Base-by-base conservation (phyloP, 2,329 filamentous ascomycete species). In the Proliferodiscus dingleyae region DNA sequence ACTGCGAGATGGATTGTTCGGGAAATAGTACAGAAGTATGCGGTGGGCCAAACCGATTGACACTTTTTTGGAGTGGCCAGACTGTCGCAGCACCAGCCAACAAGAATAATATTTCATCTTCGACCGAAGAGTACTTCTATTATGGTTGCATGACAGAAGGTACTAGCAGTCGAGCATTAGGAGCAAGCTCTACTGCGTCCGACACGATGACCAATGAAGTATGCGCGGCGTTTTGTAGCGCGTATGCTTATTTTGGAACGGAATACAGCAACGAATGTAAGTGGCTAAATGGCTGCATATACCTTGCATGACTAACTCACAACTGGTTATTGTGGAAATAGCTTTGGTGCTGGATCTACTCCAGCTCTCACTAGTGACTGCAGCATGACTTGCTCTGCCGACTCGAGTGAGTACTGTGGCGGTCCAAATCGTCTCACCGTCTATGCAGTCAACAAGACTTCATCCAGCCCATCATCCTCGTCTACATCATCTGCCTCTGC, bases 71-170 rank as follows among this genome's bases (percentile, higher is more conserved):
- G 55, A 61, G 52, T 36, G 60, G 58, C 19, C 46, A 48, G 18
- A 38, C 43, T n/a, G 49, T 42, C 34, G 23, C 37, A 7, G 26
- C 58, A 69, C 70, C 45, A 64, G 68, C 46, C 71, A 53, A 51
- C 46, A 68, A 68, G 37, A 55, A 63, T 6, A 62, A 58, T 0
- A 58, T 77, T n/a, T n/a, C n/a, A n/a, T n/a, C n/a, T n/a, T n/a
- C n/a, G n/a, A n/a, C n/a, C 3, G 70, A 70, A 6, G 66, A 66
- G 9, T 77, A 75, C 49, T 61, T 49, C 10, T 62, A 72, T 41
- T 62, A 71, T n/a, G 68, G 68, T 41, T 78, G 74, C 59, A 70
- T 69, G 61, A 71, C 67, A n/a, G 74, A 77, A 50, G 68, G 66
- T 4, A 64, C 62, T 10, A 65, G 61, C 19, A 58, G 50, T 7